These are phyloP conservation scores for Raphanus hybrid DNA, from an alignment of 441 rosid species.

Conservation along the genomic window DNA sequence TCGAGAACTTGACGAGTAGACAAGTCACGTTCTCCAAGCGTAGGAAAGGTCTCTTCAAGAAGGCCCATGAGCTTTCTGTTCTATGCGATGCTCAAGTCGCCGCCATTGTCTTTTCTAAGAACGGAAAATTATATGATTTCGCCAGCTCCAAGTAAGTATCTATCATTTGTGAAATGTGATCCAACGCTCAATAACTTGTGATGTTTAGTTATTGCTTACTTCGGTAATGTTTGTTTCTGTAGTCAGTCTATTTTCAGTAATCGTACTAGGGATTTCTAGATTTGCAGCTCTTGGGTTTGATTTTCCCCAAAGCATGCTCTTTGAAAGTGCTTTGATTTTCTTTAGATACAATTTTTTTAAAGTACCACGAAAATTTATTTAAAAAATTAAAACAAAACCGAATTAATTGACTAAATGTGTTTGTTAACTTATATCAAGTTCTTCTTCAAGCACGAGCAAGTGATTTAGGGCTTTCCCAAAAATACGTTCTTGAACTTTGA, in stretches of 20 bases:
- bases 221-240: neutral
- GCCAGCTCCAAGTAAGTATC: conserved; percentile 52
- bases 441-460: conserved; percentile 17
- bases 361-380: neutral
- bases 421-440: neutral
- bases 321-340: conserved; percentile 1
- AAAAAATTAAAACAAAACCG: neutral
- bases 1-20: conserved; percentile 55
- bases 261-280: neutral
- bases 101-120: conserved; percentile 56
- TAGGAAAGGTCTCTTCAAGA: conserved; percentile 66
- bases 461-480: conserved; percentile 21
- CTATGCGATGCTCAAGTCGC: conserved; percentile 49
- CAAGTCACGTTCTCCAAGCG: conserved; percentile 71
- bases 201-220: no score
- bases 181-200: no score
- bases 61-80: conserved; percentile 52
- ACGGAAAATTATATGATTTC: conserved; percentile 54
- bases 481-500: conserved; percentile 19
- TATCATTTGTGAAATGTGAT: neutral
- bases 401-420: neutral
- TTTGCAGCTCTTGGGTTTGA: neutral
- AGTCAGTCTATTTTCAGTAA: neutral
- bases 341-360: neutral
- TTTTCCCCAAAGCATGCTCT: conserved; percentile 13